Percentiles rank a stretch among this genome's conserved stretches.
These are phyloP conservation scores for Melanomma pulvis-pyrius DNA, from an alignment of 495 filamentous ascomycete species.

Conservation along the genomic window DNA sequence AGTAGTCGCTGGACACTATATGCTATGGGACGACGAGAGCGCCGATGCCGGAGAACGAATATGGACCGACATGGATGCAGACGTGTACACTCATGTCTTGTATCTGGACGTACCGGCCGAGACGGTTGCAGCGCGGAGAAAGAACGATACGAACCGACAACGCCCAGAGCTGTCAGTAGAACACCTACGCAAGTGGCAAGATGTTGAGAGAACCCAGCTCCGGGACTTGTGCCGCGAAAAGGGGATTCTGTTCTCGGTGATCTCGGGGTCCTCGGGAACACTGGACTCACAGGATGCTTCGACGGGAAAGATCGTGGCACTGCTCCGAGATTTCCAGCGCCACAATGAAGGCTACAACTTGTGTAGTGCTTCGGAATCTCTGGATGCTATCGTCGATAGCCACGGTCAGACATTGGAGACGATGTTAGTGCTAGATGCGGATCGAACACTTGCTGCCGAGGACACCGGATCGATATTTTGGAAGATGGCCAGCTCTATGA, in stretches of 20 bases:
- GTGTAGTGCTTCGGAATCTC: conserved; percentile 37
- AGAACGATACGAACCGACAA: conserved; percentile 46
- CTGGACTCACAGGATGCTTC: conserved; percentile 33
- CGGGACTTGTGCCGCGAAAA: conserved; percentile 53
- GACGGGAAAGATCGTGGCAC: conserved; percentile 23
- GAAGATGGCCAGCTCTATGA: conserved; percentile 18
- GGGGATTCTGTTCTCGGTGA: conserved; percentile 50
- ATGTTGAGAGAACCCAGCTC: conserved; percentile 54
- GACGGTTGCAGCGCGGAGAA: conserved; percentile 45
- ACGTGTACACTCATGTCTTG: conserved; percentile 62
- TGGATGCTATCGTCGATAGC: conserved; percentile 49
- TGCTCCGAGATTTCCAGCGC: conserved; percentile 43
- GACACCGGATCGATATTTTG: conserved; percentile 62
- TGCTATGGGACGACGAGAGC: conserved; percentile 56
- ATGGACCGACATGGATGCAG: conserved; percentile 53
- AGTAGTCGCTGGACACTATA: conserved; percentile 63
- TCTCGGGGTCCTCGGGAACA: conserved; percentile 38
- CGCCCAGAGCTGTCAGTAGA: conserved; percentile 45
- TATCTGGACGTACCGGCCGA: conserved; percentile 57
- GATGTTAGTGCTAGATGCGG: conserved; percentile 61
- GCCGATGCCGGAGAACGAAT: conserved; percentile 48
- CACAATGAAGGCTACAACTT: conserved; percentile 53
- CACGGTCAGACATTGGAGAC: conserved; percentile 43
- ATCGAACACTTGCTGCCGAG: conserved; percentile 57
- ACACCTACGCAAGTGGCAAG: conserved; percentile 58